phyloP scores from a whole-genome alignment of 805 yeast species.

The Kuraishia borneana region DNA sequence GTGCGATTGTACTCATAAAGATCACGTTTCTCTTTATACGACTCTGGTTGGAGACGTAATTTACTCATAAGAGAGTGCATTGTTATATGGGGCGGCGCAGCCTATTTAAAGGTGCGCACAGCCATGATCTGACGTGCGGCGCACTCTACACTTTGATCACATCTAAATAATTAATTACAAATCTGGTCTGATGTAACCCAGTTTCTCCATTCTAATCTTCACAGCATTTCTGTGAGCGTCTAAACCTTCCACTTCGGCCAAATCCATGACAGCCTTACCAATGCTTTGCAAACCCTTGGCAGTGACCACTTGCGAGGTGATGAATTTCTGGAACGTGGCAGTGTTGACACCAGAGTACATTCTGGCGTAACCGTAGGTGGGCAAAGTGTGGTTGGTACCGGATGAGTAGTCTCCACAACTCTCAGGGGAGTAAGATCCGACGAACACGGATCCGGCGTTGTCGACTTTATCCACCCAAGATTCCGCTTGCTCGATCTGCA shows the following conservation, averaged over 20 bases:
- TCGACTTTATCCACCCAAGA: conserved; percentile 62
- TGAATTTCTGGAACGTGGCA: conserved; percentile 87
- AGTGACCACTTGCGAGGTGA: conserved; percentile 87
- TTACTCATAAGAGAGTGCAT: neutral
- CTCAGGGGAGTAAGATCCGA: conserved; percentile 94
- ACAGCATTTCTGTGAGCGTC: conserved; percentile 98
- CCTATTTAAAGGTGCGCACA: neutral
- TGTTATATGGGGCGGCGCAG: too few relatives aligned
- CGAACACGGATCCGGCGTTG: conserved; percentile 94
- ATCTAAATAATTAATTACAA: neutral
- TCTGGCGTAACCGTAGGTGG: conserved; percentile 97
- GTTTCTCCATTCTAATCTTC: conserved; percentile 80
- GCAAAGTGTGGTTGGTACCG: conserved; percentile 97
- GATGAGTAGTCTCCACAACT: conserved; percentile 97
- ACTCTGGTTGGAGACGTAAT: conserved; percentile 56
- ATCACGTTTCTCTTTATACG: conserved; percentile 52
- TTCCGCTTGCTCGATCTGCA: conserved; percentile 77
- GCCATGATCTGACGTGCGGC: neutral
- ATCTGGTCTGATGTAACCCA: conserved; percentile 34
- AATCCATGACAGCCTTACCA: conserved; percentile 93
- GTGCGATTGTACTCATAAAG: conserved; percentile 68
- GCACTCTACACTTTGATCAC: neutral
- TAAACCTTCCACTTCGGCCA: conserved; percentile 93
- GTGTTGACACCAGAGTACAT: conserved; percentile 97
- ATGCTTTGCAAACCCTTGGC: conserved; percentile 76